phyloP scores from a whole-genome alignment of 2,329 filamentous ascomycete species.

The Amauroascus verrucosus region DNA sequence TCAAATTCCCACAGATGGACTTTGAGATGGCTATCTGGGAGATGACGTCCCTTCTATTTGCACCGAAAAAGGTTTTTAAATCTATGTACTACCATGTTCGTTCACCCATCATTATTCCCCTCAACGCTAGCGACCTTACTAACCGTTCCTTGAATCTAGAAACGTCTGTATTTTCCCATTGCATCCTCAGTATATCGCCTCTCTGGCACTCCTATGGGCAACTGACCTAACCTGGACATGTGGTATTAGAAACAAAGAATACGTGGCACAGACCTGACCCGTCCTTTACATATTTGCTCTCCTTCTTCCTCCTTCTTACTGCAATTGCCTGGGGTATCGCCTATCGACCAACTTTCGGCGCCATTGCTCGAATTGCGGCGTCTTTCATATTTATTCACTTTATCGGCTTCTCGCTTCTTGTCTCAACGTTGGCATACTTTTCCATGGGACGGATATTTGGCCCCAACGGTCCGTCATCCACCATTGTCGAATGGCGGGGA shows the following conservation, averaged over 20 bases:
- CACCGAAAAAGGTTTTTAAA: constrained; percentile 60
- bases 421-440: constrained; percentile 55
- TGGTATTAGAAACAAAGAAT: constrained; percentile 52
- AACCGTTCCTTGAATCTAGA: constrained; percentile 12
- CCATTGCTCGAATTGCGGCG: constrained; percentile 40
- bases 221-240: background rate
- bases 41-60: constrained; percentile 58
- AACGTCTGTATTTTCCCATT: constrained; percentile 17
- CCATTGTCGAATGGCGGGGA: constrained; percentile 20
- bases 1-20: constrained; percentile 66
- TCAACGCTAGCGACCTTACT: background rate
- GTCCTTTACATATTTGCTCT: constrained; percentile 59
- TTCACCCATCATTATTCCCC: background rate
- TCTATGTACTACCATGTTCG: constrained; percentile 60
- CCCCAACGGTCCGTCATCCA: constrained; percentile 38
- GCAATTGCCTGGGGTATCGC: constrained; percentile 50
- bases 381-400: constrained; percentile 50
- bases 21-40: constrained; percentile 66
- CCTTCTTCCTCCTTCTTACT: constrained; percentile 52
- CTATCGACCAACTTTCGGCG: constrained; percentile 39
- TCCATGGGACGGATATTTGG: constrained; percentile 53
- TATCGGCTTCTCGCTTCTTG: constrained; percentile 48
- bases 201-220: constrained; percentile 13
- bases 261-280: constrained; percentile 60
- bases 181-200: background rate